A percentile compares a stretch with the other conserved stretches of the same genome.
phyloP scores from a whole-genome alignment of 352 stramenopile species.

The Thalassiosira livingstoniorum region DNA sequence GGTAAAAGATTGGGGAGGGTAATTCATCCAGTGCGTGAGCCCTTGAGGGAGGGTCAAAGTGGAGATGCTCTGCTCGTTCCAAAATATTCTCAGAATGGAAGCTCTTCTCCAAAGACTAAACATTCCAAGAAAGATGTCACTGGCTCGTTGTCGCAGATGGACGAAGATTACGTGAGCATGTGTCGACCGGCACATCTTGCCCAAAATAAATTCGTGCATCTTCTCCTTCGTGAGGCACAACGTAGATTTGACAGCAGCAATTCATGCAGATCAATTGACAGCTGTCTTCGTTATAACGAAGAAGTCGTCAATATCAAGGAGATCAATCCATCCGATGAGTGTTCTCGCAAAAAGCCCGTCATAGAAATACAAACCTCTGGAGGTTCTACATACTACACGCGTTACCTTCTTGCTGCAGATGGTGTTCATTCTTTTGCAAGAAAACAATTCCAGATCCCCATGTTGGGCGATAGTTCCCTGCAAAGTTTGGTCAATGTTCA shows the following conservation, averaged over 20 bases:
- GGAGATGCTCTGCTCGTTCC: slow-evolving; percentile 45
- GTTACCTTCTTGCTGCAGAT: slow-evolving; percentile 91
- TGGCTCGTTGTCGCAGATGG: background rate
- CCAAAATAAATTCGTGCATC: slow-evolving; percentile 67
- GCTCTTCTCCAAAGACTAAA: background rate
- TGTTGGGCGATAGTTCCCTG: slow-evolving; percentile 69
- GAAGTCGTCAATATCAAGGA: slow-evolving; percentile 43
- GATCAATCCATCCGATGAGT: slow-evolving; percentile 3
- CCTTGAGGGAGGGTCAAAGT: slow-evolving; percentile 37
- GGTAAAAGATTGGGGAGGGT: slow-evolving; percentile 83
- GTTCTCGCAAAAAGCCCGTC: background rate
- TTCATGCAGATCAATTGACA: background rate
- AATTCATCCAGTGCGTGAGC: slow-evolving; percentile 67
- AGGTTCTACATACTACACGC: slow-evolving; percentile 39
- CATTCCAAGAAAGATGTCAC: background rate
- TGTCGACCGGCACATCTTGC: slow-evolving; percentile 65
- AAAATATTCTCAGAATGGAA: background rate
- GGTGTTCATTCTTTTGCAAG: slow-evolving; percentile 90
- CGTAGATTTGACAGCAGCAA: slow-evolving; percentile 10
- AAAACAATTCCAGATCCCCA: slow-evolving; percentile 52
- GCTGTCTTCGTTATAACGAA: slow-evolving; percentile 66
- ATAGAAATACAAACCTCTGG: slow-evolving; percentile 45
- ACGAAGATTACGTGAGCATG: slow-evolving; percentile 19
- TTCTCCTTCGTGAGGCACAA: slow-evolving; percentile 50
- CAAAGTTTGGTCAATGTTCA: slow-evolving; percentile 95